These are phyloP conservation scores for Penicillium oxalicum DNA, from an alignment of 2,329 filamentous ascomycete genomes.

Conservation along the genomic window DNA sequence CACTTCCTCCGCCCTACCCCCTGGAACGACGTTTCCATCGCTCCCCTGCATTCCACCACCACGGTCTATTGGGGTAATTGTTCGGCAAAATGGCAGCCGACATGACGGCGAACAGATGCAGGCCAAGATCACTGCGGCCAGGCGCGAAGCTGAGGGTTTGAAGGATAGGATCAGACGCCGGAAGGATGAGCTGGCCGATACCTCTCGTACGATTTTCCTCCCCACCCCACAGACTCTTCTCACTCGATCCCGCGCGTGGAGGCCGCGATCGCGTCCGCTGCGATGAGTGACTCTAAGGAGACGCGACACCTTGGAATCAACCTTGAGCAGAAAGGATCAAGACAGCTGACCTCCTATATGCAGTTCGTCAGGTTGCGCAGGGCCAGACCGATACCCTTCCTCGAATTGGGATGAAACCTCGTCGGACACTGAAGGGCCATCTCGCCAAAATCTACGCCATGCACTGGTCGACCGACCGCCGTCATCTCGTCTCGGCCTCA, in stretches of 20 bases:
- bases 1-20: conserved; percentile 6
- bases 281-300: background rate
- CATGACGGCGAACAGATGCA: conserved; percentile 64
- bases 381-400: conserved; percentile 89
- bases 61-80: conserved; percentile 21
- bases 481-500: conserved; percentile 94
- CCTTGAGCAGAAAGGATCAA: background rate
- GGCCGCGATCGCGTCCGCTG: background rate
- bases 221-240: conserved; percentile 9
- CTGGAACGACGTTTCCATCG: conserved; percentile 7
- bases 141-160: conserved; percentile 93
- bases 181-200: conserved; percentile 99
- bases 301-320: background rate
- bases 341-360: conserved; percentile 22
- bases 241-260: background rate
- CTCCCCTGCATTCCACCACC: conserved; percentile 6
- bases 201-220: conserved; percentile 68
- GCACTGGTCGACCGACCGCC: conserved; percentile 98
- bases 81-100: conserved; percentile 41
- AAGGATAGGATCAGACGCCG: conserved; percentile 99
- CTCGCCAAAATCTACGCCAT: conserved; percentile 99
- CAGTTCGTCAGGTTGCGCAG: conserved; percentile 87
- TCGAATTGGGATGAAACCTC: conserved; percentile 93
- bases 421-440: conserved; percentile 94
- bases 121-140: conserved; percentile 83